Evolutionary conservation across 192 early-diverging fungal species (phyloP), one percentile per base, ranked within the genome.

Genomic region (Coemansia sp.): DNA sequence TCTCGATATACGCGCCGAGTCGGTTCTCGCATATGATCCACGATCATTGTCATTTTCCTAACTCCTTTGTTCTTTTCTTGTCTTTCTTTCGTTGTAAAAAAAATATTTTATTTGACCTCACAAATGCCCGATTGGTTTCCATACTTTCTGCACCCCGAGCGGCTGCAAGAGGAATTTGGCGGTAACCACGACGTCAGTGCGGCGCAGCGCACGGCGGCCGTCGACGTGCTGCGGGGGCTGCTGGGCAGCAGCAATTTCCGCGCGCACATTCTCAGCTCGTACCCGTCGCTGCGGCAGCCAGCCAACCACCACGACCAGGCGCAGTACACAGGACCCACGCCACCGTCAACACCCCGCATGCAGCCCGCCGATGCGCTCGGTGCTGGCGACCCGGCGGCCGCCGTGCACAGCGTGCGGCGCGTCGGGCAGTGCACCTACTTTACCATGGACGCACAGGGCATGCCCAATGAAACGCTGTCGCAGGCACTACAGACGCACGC

Each of bases 71-170:
- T n/a, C n/a, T n/a, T n/a, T n/a, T n/a, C n/a, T n/a, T n/a, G n/a
- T n/a, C n/a, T n/a, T n/a, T n/a, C n/a, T n/a, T n/a, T n/a, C n/a
- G n/a, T n/a, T n/a, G n/a, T n/a, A n/a, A n/a, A n/a, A n/a, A n/a
- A n/a, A n/a, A n/a, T n/a, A n/a, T n/a, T n/a, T n/a, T n/a, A n/a
- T n/a, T n/a, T n/a, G n/a, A n/a, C n/a, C n/a, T n/a, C n/a, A n/a
- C n/a, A n/a, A n/a, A n/a, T n/a, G n/a, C n/a, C n/a, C n/a, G 72
- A 75, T 50, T 75, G 72, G 72, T 75, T 75, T 43, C 24, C 62
- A 12, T 75, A 75, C 40, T 65, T 65, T 55, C 23, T 75, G 55
- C 72, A 69, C 27, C 72, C 72, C 7, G 72, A 69, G 51, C 38
- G 22, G 11, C 39, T 75, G 17, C 55, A 59, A 14, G 8, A 18